A percentile compares a stretch with the other conserved stretches of the same genome.
phyloP scores from a whole-genome alignment of 23 red algal genomes.

The Gracilaria gracilis region DNA sequence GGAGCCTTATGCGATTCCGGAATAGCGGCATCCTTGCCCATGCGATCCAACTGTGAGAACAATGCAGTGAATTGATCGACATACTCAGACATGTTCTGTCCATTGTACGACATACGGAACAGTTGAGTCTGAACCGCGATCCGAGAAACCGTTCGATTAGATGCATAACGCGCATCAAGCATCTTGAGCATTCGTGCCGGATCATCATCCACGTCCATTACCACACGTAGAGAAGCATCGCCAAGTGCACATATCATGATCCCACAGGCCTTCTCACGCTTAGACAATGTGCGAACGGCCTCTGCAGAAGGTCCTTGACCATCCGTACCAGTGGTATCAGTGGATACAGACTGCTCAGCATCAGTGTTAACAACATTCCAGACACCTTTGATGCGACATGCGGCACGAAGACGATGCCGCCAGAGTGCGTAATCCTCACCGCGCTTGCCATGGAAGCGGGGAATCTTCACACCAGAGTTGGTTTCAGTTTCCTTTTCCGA shows the following conservation, averaged over 20 bases:
- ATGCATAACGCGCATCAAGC: slow-evolving; percentile 41
- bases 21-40: slow-evolving; percentile 37
- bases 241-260: slow-evolving; percentile 4
- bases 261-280: not conserved
- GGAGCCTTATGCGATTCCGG: slow-evolving; percentile 37
- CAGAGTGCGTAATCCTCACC: slow-evolving; percentile 29
- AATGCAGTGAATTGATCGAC: slow-evolving; percentile 33
- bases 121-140: slow-evolving; percentile 33
- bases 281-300: not conserved
- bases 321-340: not conserved
- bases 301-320: not conserved
- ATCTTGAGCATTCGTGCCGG: slow-evolving; percentile 7
- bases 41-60: slow-evolving; percentile 25
- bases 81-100: slow-evolving; percentile 43
- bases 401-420: slow-evolving; percentile 36
- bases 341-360: not conserved
- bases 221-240: slow-evolving; percentile 14
- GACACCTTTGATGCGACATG: slow-evolving; percentile 30
- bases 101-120: slow-evolving; percentile 37
- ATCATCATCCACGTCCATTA: slow-evolving; percentile 22
- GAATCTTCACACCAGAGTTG: slow-evolving; percentile 15
- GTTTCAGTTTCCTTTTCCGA: slow-evolving; percentile 24
- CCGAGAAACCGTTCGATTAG: slow-evolving; percentile 33
- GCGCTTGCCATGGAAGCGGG: slow-evolving; percentile 43
- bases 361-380: slow-evolving; percentile 15